Conservation (phyloP, 805 yeast genomes). For the Barnettozyma californica region DNA sequence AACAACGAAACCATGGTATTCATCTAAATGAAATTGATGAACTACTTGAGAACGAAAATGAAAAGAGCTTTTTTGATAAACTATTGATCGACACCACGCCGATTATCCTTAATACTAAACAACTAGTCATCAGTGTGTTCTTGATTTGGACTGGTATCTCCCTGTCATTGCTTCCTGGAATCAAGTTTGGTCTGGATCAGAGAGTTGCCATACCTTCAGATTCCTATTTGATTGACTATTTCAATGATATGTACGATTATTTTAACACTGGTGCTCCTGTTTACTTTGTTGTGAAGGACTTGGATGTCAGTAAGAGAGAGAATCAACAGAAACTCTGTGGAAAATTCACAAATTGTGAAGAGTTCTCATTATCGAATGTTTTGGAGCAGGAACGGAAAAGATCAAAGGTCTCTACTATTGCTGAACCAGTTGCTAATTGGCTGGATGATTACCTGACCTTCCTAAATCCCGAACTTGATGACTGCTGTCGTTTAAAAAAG, state of each 20-base stretch:
- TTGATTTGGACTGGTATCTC: slow-evolving; percentile 63
- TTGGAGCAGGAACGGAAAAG: slow-evolving; percentile 81
- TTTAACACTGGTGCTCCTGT: slow-evolving; percentile 90
- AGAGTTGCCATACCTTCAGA: slow-evolving; percentile 79
- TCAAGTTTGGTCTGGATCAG: slow-evolving; percentile 83
- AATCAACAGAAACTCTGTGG: slow-evolving; percentile 82
- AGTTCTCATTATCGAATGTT: slow-evolving; percentile 71
- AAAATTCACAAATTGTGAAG: slow-evolving; percentile 76
- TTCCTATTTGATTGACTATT: slow-evolving; percentile 79
- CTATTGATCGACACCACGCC: slow-evolving; percentile 48
- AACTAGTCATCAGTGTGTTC: slow-evolving; percentile 48
- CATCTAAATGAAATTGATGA: slow-evolving; percentile 21
- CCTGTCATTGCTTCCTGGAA: slow-evolving; percentile 58
- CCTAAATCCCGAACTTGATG: slow-evolving; percentile 80
- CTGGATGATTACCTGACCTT: slow-evolving; percentile 84
- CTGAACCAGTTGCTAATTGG: slow-evolving; percentile 89
- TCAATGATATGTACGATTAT: slow-evolving; percentile 65
- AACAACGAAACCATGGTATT: slow-evolving; percentile 14
- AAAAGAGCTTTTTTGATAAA: slow-evolving; percentile 32
- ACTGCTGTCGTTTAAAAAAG: slow-evolving; percentile 75
- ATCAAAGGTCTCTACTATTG: slow-evolving; percentile 54
- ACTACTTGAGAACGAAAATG: slow-evolving; percentile 24
- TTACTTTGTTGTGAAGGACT: slow-evolving; percentile 70
- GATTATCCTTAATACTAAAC: slow-evolving; percentile 43
- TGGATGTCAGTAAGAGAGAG: slow-evolving; percentile 53